Evolutionary conservation across 2,329 filamentous ascomycete genomes (phyloP).

Genomic region (Biscogniauxia sp.): DNA sequence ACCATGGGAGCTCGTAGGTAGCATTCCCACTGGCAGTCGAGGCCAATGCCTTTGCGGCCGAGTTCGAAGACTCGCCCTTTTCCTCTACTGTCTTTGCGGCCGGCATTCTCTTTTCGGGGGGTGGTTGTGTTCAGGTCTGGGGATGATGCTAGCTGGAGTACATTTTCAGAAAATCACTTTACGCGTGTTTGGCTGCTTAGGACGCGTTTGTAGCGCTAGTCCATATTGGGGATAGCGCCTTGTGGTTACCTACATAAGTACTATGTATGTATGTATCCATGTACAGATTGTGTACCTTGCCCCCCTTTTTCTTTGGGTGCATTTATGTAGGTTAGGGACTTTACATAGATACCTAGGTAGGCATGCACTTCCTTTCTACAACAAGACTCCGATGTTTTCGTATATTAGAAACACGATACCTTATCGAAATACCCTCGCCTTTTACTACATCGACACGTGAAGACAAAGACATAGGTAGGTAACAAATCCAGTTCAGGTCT

Average conservation of each 20-base stretch:
- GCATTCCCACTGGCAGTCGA: slow-evolving; percentile 45
- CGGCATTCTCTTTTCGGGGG: slow-evolving; percentile 39
- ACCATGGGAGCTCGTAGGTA: slow-evolving; percentile 80
- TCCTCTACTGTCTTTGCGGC: slow-evolving; percentile 46
- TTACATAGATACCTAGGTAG: no score
- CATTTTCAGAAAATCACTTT: slow-evolving; percentile 25
- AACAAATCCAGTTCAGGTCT: not conserved
- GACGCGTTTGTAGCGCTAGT: slow-evolving; percentile 21
- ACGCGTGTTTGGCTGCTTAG: slow-evolving; percentile 24
- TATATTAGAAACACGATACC: no score
- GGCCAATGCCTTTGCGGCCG: slow-evolving; percentile 49
- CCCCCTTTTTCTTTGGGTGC: not conserved
- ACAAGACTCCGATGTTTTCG: no score
- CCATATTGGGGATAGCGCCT: not conserved
- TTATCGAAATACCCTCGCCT: no score
- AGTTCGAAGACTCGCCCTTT: slow-evolving; percentile 59
- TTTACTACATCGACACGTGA: no score
- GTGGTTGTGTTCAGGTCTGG: not conserved
- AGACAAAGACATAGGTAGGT: no score
- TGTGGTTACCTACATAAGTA: no score
- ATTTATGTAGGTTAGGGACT: no score
- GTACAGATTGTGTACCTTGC: not conserved
- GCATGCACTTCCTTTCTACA: no score
- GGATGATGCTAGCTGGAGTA: slow-evolving; percentile 2
- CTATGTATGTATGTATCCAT: no score